A percentile compares a stretch with the other conserved stretches of the same genome.
Evolutionary conservation across 2,329 filamentous ascomycete species (phyloP).

Genomic region (Emergomyces orientalis): DNA sequence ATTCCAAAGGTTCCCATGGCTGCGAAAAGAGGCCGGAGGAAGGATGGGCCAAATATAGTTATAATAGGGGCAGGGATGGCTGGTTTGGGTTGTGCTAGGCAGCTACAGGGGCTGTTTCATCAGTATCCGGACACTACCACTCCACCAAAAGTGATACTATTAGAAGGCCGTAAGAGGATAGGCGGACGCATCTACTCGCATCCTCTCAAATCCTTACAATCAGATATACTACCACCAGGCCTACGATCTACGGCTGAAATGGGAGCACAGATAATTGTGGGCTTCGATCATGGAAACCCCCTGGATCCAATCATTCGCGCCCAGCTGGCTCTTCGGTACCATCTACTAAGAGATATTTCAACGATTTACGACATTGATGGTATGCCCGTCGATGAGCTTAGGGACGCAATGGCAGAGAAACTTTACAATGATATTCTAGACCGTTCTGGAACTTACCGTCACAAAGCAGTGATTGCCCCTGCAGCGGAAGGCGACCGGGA

Average conservation of each 20-base stretch:
- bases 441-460: slow-evolving; percentile 81
- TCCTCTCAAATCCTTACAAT: slow-evolving; percentile 52
- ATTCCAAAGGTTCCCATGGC: slow-evolving; percentile 43
- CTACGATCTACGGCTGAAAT: slow-evolving; percentile 78
- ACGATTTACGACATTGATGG: slow-evolving; percentile 71
- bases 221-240: slow-evolving; percentile 42
- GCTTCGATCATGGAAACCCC: slow-evolving; percentile 91
- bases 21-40: slow-evolving; percentile 35
- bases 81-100: slow-evolving; percentile 81
- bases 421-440: slow-evolving; percentile 94
- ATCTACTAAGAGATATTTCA: slow-evolving; percentile 67
- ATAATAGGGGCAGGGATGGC: slow-evolving; percentile 92
- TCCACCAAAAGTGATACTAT: slow-evolving; percentile 63
- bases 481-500: slow-evolving; percentile 74
- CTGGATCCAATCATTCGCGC: slow-evolving; percentile 83
- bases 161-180: slow-evolving; percentile 80
- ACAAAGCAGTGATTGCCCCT: slow-evolving; percentile 59
- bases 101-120: slow-evolving; percentile 74
- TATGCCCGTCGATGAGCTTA: slow-evolving; percentile 59
- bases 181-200: slow-evolving; percentile 92
- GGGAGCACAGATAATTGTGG: slow-evolving; percentile 96
- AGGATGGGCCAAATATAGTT: slow-evolving; percentile 61
- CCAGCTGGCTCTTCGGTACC: slow-evolving; percentile 79
- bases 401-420: slow-evolving; percentile 77
- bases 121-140: slow-evolving; percentile 66